Conservation (phyloP, 208 protist species). For the Angomonas deanei region DNA sequence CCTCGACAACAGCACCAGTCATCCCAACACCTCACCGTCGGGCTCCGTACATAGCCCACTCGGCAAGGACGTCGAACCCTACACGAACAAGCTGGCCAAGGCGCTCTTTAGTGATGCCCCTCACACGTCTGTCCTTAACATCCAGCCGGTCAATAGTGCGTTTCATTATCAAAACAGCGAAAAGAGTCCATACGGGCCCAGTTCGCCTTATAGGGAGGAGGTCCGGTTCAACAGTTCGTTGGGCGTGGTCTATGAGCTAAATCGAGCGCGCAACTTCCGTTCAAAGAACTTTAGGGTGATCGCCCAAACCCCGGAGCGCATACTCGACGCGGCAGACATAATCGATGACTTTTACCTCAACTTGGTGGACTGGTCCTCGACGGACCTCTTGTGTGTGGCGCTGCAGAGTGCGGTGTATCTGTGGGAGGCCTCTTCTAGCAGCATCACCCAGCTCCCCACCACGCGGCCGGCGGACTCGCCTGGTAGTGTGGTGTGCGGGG, state of each 20-base stretch:
- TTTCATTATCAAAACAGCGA: no score
- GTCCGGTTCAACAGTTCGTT: slow-evolving; percentile 56
- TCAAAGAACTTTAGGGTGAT: slow-evolving; percentile 84
- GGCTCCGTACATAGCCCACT: background rate
- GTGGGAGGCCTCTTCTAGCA: slow-evolving; percentile 95
- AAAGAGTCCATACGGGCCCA: background rate
- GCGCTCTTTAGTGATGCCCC: slow-evolving; percentile 58
- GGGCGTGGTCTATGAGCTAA: slow-evolving; percentile 80
- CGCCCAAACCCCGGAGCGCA: slow-evolving; percentile 90
- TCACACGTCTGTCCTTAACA: slow-evolving; percentile 67
- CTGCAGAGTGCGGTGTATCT: slow-evolving; percentile 96
- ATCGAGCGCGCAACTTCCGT: slow-evolving; percentile 76
- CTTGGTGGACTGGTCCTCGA: slow-evolving; percentile 96
- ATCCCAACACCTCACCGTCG: background rate
- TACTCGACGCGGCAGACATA: slow-evolving; percentile 98
- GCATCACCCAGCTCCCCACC: slow-evolving; percentile 88
- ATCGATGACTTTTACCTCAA: slow-evolving; percentile 99
- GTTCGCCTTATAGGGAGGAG: slow-evolving; percentile 15
- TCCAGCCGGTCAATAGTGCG: slow-evolving; percentile 11
- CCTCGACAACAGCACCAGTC: slow-evolving; percentile 11
- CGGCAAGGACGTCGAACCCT: slow-evolving; percentile 61
- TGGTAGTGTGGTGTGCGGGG: slow-evolving; percentile 68
- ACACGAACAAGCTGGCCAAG: slow-evolving; percentile 65
- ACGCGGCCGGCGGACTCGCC: slow-evolving; percentile 32
- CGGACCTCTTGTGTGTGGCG: slow-evolving; percentile 93